phyloP scores from a whole-genome alignment of 257 asterid species.

The Buddleja alternifolia region DNA sequence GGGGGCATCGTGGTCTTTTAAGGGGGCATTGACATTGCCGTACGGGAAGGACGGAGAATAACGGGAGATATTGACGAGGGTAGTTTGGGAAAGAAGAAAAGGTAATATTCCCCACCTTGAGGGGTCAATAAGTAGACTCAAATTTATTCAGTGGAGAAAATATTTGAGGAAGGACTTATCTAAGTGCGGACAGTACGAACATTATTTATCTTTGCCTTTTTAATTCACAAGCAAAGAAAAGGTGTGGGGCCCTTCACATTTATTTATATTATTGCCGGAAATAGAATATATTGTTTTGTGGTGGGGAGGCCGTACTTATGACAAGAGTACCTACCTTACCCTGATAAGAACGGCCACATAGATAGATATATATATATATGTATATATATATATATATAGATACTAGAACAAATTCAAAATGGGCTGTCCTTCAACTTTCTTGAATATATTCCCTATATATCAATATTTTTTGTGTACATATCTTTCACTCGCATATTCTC shows the following conservation, averaged over 20 bases:
- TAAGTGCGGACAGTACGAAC: slow-evolving; percentile 72
- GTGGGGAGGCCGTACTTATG: slow-evolving; percentile 78
- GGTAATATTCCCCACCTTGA: not conserved
- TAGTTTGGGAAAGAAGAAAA: slow-evolving; percentile 29
- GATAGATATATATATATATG: no score
- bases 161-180: slow-evolving; percentile 85
- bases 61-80: slow-evolving; percentile 41
- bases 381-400: no score
- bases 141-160: slow-evolving; percentile 70
- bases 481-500: no score
- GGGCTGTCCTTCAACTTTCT: no score
- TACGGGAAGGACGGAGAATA: slow-evolving; percentile 59
- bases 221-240: not conserved
- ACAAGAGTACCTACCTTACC: slow-evolving; percentile 35
- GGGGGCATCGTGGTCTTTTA: slow-evolving; percentile 34
- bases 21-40: slow-evolving; percentile 32
- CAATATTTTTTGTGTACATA: no score
- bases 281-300: no score
- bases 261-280: no score
- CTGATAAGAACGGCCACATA: slow-evolving; percentile 58
- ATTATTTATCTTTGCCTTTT: not conserved
- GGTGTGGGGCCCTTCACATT: no score
- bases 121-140: slow-evolving; percentile 37
- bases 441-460: no score
- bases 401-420: no score